Conservation (phyloP, 768 basidiomycete species). For the Rhizopogon vulgaris region DNA sequence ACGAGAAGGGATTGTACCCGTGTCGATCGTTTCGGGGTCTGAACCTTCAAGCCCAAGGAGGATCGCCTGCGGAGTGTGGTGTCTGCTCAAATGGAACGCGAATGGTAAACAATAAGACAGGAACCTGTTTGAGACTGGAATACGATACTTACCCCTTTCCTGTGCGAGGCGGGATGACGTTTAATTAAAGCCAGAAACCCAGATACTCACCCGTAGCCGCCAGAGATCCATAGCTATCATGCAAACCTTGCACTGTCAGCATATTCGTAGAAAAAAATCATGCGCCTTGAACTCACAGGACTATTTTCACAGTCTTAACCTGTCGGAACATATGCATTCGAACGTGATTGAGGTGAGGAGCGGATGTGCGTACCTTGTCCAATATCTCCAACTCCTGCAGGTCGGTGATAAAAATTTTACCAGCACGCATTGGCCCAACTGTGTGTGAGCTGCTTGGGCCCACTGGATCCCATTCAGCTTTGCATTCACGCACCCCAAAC, state of each 20-base stretch:
- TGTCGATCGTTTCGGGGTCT: conserved; percentile 92
- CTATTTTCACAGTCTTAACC: conserved; percentile 80
- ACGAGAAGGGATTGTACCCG: conserved; percentile 72
- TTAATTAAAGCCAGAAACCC: conserved; percentile 3
- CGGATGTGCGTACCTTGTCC: conserved; percentile 44
- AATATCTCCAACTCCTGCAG: conserved; percentile 62
- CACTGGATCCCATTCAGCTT: conserved; percentile 26
- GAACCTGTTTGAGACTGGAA: conserved; percentile 1
- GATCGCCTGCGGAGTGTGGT: conserved; percentile 85
- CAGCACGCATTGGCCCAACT: conserved; percentile 86
- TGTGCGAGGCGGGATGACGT: conserved; percentile 18
- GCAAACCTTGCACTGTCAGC: conserved; percentile 1
- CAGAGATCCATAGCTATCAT: conserved; percentile 75
- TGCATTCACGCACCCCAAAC: not conserved
- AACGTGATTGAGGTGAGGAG: not conserved
- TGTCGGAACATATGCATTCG: conserved; percentile 21
- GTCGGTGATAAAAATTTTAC: conserved; percentile 80
- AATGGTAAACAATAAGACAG: not conserved
- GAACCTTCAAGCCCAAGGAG: conserved; percentile 81
- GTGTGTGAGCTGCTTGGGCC: conserved; percentile 63
- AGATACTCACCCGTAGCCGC: conserved; percentile 74
- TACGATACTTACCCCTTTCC: conserved; percentile 63
- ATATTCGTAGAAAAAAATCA: conserved; percentile 4
- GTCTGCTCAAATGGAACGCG: conserved; percentile 34
- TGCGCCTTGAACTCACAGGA: conserved; percentile 45